Evolutionary conservation across 129 eudicot genomes (phyloP).

Genomic region (Glebionis coronaria): DNA sequence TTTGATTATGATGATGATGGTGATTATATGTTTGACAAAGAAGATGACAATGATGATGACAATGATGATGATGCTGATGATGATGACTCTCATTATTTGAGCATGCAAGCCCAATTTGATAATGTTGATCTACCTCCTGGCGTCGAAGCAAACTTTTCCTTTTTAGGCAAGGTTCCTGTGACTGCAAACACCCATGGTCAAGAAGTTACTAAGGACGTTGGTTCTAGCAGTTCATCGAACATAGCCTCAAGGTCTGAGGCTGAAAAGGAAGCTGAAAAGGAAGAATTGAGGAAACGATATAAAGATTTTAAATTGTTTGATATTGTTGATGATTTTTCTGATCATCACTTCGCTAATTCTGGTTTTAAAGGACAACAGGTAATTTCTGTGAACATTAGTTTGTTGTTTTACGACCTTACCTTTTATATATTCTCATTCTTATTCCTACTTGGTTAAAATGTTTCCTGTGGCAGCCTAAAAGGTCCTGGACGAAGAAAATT

Average conservation of each 20-base stretch:
- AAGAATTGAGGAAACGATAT: conserved; percentile 39
- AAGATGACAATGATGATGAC: conserved; percentile 41
- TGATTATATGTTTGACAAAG: conserved; percentile 39
- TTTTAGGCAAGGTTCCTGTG: conserved; percentile 30
- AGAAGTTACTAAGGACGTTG: conserved; percentile 20
- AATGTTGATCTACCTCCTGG: conserved; percentile 72
- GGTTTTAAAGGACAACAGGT: conserved; percentile 50
- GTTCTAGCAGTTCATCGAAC: conserved; percentile 46
- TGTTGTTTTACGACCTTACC: background rate
- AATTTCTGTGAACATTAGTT: conserved; percentile 5
- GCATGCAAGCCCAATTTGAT: conserved; percentile 79
- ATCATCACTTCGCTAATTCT: conserved; percentile 44
- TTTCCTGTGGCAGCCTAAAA: conserved; percentile 48
- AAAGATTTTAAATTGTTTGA: conserved; percentile 58
- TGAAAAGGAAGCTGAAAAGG: conserved; percentile 25
- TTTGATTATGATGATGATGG: conserved; percentile 40
- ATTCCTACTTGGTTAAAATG: background rate
- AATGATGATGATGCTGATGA: conserved; percentile 47
- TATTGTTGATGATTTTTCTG: conserved; percentile 55
- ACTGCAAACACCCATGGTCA: conserved; percentile 21
- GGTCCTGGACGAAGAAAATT: conserved; percentile 60
- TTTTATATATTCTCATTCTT: background rate
- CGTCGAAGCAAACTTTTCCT: conserved; percentile 71
- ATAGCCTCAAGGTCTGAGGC: conserved; percentile 20
- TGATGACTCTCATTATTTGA: conserved; percentile 44